Conservation (phyloP, 2,329 filamentous ascomycete genomes). For the Piedraia hortae region DNA sequence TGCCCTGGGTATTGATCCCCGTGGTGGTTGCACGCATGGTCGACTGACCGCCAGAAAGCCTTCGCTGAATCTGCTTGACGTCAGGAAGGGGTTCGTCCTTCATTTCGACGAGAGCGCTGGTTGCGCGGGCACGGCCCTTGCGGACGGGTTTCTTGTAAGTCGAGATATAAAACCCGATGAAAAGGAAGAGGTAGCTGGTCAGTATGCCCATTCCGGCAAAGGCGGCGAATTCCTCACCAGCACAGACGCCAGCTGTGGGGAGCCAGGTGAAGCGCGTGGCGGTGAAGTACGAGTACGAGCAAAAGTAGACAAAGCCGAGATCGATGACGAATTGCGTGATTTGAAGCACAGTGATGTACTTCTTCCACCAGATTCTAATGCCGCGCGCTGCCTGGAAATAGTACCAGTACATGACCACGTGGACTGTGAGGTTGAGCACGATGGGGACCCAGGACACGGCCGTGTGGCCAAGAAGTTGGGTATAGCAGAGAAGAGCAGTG, state of each 20-base stretch:
- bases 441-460: slow-evolving; percentile 90
- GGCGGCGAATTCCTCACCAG: slow-evolving; percentile 88
- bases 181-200: slow-evolving; percentile 84
- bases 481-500: slow-evolving; percentile 91
- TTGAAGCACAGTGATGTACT: slow-evolving; percentile 94
- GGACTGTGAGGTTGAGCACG: slow-evolving; percentile 70
- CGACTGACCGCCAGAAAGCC: slow-evolving; percentile 17
- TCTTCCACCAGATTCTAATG: slow-evolving; percentile 96
- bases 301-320: slow-evolving; percentile 94
- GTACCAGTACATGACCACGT: slow-evolving; percentile 99
- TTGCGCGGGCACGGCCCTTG: slow-evolving; percentile 47
- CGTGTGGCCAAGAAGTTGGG: slow-evolving; percentile 76
- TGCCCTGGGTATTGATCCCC: no score
- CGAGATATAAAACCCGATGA: slow-evolving; percentile 96
- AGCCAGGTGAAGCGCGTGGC: slow-evolving; percentile 67
- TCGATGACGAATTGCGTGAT: slow-evolving; percentile 95
- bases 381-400: slow-evolving; percentile 97
- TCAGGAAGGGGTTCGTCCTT: slow-evolving; percentile 39
- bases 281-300: slow-evolving; percentile 95
- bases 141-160: slow-evolving; percentile 73
- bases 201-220: slow-evolving; percentile 78
- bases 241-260: slow-evolving; percentile 63
- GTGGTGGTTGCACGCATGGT: slow-evolving; percentile 14
- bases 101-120: slow-evolving; percentile 66
- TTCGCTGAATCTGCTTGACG: slow-evolving; percentile 23